Evolutionary conservation across 2,329 filamentous ascomycete species (phyloP), one percentile per base, ranked within the genome.

Genomic region (Metarhizium anisopliae): DNA sequence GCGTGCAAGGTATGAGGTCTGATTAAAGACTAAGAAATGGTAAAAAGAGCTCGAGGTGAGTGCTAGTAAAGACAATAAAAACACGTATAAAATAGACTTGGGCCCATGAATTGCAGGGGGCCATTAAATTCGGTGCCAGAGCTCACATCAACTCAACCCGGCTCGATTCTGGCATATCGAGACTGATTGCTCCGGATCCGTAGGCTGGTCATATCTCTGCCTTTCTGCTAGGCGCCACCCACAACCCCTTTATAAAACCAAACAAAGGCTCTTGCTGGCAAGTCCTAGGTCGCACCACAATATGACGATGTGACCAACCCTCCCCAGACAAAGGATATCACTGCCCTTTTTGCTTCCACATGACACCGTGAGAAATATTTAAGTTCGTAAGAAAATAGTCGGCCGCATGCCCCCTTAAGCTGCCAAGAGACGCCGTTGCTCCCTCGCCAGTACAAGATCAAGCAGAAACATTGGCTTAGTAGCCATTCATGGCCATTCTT

Each of bases 401-500:
- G 42, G 53, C 38, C 51, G 50, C 54, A 49, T 56, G 52, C 54
- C 18, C 49, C 43, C 50, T 59, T 56, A 60, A 63, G 62, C 60
- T 63, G 64, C 61, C 61, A 62, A 64, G 64, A 67, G 66, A 69
- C 67, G 66, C 67, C 68, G 59, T 65, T 64, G 64, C 66, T 70
- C 63, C 63, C 61, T 64, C 61, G 62, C 62, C 62, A 64, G 58
- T 59, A 62, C 60, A 64, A 64, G 58, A 62, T 64, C 56, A 69
- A 68, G 57, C 60, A 64, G 59, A 62, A 61, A 56, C 50, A 58
- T 58, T 58, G 56, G 55, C 64, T 72, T 92, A 96, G 81, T 97
- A 96, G 74, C 94, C 94, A 77, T 97, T 99, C 91, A 97, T 95
- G 64, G 91, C 95, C 85, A 94, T 90, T 72, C 94, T 85, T 80